These are phyloP conservation scores for Opeltia flavorubescens DNA, from an alignment of 495 filamentous ascomycete species.

Conservation along the genomic window DNA sequence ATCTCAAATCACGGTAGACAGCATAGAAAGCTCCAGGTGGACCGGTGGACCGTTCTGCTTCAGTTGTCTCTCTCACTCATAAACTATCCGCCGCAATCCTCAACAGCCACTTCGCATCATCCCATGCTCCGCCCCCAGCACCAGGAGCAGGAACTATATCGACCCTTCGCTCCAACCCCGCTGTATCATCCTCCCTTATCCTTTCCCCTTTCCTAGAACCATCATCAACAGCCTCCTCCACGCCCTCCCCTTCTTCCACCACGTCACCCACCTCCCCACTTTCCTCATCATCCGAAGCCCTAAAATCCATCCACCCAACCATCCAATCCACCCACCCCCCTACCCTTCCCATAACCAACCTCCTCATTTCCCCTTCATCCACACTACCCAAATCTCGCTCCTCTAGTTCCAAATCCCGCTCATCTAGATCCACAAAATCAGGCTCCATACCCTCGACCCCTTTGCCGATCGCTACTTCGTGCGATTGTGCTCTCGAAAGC, in stretches of 20 bases:
- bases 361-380: constrained; percentile 15
- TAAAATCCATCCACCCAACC: constrained; percentile 14
- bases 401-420: constrained; percentile 1
- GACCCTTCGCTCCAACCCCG: too few species aligned
- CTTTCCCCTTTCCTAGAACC: background rate
- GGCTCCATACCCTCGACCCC: constrained; percentile 1
- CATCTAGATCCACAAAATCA: constrained; percentile 11
- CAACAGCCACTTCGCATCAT: constrained; percentile 2
- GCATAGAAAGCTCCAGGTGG: background rate
- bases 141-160: background rate
- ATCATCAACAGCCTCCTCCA: background rate
- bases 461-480: background rate
- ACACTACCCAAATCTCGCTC: constrained; percentile 4
- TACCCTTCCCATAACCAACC: constrained; percentile 12
- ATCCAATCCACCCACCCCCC: constrained; percentile 15
- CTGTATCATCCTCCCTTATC: background rate
- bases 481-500: background rate
- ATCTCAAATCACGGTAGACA: background rate
- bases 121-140: background rate
- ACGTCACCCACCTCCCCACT: background rate
- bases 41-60: background rate
- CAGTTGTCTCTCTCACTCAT: background rate
- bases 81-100: background rate
- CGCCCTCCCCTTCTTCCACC: background rate
- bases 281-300: constrained; percentile 4